Evolutionary conservation across 139 green algal species (phyloP).

Genomic region (Zygnema cylindricum): DNA sequence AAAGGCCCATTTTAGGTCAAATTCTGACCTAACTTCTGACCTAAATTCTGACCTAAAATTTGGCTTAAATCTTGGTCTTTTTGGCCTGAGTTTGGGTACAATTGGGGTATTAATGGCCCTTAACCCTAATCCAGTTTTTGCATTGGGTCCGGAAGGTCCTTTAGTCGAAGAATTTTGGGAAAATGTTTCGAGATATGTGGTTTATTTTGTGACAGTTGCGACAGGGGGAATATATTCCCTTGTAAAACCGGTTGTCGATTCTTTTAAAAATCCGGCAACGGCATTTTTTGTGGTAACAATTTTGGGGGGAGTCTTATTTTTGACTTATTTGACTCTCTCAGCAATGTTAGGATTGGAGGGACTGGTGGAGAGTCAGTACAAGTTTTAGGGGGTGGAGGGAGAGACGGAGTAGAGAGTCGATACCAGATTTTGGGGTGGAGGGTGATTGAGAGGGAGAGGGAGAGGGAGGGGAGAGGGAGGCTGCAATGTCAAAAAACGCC

Average conservation of each 20-base stretch:
- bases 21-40: no score
- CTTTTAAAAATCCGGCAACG: constrained; percentile 27
- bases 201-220: constrained; percentile 56
- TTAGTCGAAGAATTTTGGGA: constrained; percentile 53
- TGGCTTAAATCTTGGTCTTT: no score
- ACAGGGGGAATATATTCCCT: constrained; percentile 51
- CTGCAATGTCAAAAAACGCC: no score
- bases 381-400: background rate
- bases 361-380: background rate
- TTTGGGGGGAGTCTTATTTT: constrained; percentile 32
- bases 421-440: no score
- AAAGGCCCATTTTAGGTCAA: no score
- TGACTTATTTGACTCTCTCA: constrained; percentile 39
- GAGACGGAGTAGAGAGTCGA: no score
- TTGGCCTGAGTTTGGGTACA: no score
- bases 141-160: background rate
- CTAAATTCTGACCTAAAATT: no score
- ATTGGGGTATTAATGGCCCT: no score
- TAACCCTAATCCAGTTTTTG: no score
- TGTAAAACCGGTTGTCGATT: constrained; percentile 34
- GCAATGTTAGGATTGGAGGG: constrained; percentile 50
- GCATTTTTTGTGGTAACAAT: constrained; percentile 28
- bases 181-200: constrained; percentile 45
- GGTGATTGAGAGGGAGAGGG: no score
- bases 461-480: no score